Evolutionary conservation across 1,284 basidiomycete genomes (phyloP).

Genomic region (Meripilus lineatus): DNA sequence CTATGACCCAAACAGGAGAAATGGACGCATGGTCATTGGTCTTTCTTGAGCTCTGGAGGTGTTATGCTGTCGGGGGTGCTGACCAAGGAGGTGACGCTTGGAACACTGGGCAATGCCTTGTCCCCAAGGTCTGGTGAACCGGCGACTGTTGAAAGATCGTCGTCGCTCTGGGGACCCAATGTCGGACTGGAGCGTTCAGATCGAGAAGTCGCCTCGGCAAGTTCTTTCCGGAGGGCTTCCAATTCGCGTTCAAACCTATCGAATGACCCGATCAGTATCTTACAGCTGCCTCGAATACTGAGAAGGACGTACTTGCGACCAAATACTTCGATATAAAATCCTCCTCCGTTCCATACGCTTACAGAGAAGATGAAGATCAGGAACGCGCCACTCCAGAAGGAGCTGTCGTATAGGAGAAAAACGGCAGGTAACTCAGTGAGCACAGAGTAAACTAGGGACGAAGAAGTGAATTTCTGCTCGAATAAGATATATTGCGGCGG

Average conservation of each 20-base stretch:
- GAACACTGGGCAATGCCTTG: slow-evolving; percentile 21
- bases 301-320: slow-evolving; percentile 74
- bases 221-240: slow-evolving; percentile 82
- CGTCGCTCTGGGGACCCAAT: slow-evolving; percentile 26
- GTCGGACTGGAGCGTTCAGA: slow-evolving; percentile 46
- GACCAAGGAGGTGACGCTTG: slow-evolving; percentile 16
- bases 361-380: slow-evolving; percentile 76
- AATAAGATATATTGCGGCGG: neutral
- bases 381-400: slow-evolving; percentile 72
- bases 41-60: slow-evolving; percentile 11
- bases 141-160: slow-evolving; percentile 22
- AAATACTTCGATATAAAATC: slow-evolving; percentile 92
- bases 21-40: slow-evolving; percentile 12
- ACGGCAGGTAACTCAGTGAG: slow-evolving; percentile 85
- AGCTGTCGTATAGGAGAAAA: slow-evolving; percentile 74
- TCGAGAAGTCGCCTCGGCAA: slow-evolving; percentile 55
- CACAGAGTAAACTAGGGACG: slow-evolving; percentile 72
- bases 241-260: slow-evolving; percentile 85
- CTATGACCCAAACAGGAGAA: too few species aligned
- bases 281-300: neutral
- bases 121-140: slow-evolving; percentile 19
- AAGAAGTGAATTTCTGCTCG: neutral
- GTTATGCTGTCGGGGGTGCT: slow-evolving; percentile 17
- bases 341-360: slow-evolving; percentile 82
- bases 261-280: slow-evolving; percentile 4